Percentiles rank a stretch among this genome's conserved stretches.
Conservation (phyloP, 2,329 filamentous ascomycete genomes). For the Stenocarpella maydis region DNA sequence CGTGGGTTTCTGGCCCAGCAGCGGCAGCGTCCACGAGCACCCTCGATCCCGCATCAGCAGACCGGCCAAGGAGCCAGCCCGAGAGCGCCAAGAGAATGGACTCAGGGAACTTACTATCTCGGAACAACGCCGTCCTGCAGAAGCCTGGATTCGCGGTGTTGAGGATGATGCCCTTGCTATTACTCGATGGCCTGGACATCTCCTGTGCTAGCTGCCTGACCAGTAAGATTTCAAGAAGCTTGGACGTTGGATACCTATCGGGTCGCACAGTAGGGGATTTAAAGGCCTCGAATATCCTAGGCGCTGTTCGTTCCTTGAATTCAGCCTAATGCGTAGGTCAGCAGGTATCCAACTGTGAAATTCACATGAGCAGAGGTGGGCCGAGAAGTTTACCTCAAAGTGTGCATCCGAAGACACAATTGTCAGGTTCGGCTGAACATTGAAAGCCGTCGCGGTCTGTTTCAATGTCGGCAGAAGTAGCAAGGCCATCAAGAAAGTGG, state of each 20-base stretch:
- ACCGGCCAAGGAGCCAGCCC: slow-evolving; percentile 44
- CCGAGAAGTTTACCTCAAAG: slow-evolving; percentile 38
- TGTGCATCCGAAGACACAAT: slow-evolving; percentile 52
- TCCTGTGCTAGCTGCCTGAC: slow-evolving; percentile 47
- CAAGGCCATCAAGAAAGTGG: slow-evolving; percentile 54
- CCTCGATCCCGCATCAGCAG: slow-evolving; percentile 50
- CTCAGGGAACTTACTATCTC: slow-evolving; percentile 36
- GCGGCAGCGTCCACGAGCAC: slow-evolving; percentile 49
- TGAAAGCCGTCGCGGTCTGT: slow-evolving; percentile 45
- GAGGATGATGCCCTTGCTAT: slow-evolving; percentile 46
- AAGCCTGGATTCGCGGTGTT: slow-evolving; percentile 52
- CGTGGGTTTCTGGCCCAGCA: slow-evolving; percentile 49
- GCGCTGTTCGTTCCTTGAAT: slow-evolving; percentile 45
- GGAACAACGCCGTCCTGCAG: slow-evolving; percentile 51
- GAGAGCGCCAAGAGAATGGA: background rate
- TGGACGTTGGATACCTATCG: slow-evolving; percentile 48
- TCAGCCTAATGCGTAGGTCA: slow-evolving; percentile 39
- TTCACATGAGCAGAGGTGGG: too few relatives aligned
- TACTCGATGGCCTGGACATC: slow-evolving; percentile 37
- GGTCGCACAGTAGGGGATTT: slow-evolving; percentile 40
- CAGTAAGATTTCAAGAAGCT: slow-evolving; percentile 46
- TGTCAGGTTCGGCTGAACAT: slow-evolving; percentile 47
- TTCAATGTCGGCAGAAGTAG: slow-evolving; percentile 53
- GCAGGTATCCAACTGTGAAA: too few relatives aligned
- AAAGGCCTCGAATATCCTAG: slow-evolving; percentile 46